Base-by-base conservation (phyloP, 208 protist species). In the Trypanosoma rangeli region DNA sequence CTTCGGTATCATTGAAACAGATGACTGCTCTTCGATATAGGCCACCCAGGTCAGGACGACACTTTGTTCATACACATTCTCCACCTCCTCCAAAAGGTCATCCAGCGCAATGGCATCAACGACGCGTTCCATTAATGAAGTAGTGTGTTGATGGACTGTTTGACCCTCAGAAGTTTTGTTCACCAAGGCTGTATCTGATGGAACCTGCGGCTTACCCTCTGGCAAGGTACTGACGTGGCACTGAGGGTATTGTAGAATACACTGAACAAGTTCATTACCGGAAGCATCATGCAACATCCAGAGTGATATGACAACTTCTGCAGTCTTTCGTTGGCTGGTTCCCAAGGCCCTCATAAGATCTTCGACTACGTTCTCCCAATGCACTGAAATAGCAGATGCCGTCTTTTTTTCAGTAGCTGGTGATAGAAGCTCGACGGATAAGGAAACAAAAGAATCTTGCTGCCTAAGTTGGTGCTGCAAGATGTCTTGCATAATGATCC, bases 201-300 rank as follows among this genome's bases (percentile, higher is more conserved):
- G 9, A 33, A 59, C 60, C 68, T 76, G 10, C 66, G 60, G 31
- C 79, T 68, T 44, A 78, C 24, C 39, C 44, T 26, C 13, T 66
- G 64, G 16, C 74, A 74, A 60, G 85, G 79, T 13, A 42, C 31
- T 28, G 24, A 44, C 33, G 2, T 22, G 0, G 48, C 13, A 13
- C n/a, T 26, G 20, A 12, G 82, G 83, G 50, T 86, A 70, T 68
- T 94, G 90, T 29, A 96, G 64, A 55, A 92, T 80, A 82, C 82
- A 92, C 57, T 86, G 69, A 70, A 96, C 68, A 44, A 96, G 73
- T 78, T 96, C 87, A 46, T 82, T 72, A 42, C 87, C 88, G 9
- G 37, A 22, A 60, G 89, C 81, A 64, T 95, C 84, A 63, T 78
- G 81, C 42, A 94, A 71, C 50, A 96, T 86, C 68, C 80, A 88